Conservation (phyloP, 2,329 filamentous ascomycete genomes). For the Apiospora hydei region DNA sequence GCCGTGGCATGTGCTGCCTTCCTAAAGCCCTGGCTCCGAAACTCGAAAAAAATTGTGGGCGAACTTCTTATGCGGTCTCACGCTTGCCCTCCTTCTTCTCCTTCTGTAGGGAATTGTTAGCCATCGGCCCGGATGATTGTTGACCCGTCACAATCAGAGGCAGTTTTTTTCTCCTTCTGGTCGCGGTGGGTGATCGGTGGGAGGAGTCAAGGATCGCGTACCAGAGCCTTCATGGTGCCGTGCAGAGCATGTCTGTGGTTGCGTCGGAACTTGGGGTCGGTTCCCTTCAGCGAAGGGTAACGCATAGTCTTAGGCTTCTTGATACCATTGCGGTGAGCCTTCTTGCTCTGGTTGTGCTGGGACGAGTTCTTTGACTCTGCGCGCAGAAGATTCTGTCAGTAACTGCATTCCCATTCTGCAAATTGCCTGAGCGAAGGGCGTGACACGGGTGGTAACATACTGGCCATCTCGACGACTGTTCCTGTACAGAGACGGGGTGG, state of each 20-base stretch:
- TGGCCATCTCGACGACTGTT: constrained; percentile 68
- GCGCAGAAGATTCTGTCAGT: constrained; percentile 32
- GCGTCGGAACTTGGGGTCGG: constrained; percentile 99
- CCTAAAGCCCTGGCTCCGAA: constrained; percentile 31
- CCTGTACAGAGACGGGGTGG: constrained; percentile 24
- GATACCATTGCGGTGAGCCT: constrained; percentile 99
- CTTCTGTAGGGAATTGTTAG: constrained; percentile 62
- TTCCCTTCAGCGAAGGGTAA: constrained; percentile 98
- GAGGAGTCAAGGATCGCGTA: constrained; percentile 55
- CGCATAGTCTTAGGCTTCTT: constrained; percentile 99
- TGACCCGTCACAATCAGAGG: background rate
- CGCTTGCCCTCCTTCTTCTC: constrained; percentile 97
- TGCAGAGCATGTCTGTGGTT: constrained; percentile 99
- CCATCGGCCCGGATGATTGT: background rate
- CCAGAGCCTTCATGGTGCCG: constrained; percentile 97
- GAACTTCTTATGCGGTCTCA: constrained; percentile 70
- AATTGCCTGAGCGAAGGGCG: background rate
- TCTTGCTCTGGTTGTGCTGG: constrained; percentile 97
- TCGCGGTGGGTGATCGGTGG: background rate
- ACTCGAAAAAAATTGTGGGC: constrained; percentile 31
- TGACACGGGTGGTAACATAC: constrained; percentile 49
- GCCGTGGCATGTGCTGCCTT: constrained; percentile 32
- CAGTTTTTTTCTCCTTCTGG: constrained; percentile 36
- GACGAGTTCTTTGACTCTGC: constrained; percentile 99
- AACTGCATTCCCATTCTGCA: constrained; percentile 33